phyloP scores from a whole-genome alignment of 2,329 filamentous ascomycete species.

The Talaromyces marneffei region DNA sequence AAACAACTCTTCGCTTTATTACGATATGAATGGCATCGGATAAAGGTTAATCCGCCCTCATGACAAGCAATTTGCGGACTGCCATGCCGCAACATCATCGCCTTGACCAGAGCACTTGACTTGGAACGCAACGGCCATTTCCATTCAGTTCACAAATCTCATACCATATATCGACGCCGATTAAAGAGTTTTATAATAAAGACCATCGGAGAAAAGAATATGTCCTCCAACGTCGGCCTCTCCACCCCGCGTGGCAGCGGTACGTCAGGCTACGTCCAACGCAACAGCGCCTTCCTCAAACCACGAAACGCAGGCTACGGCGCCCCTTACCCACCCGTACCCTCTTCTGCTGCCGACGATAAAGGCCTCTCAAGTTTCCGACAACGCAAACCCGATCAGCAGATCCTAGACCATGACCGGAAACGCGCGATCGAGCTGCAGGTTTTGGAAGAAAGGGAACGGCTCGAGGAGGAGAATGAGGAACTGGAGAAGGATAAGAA shows the following conservation, averaged over 20 bases:
- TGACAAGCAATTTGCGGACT: background rate
- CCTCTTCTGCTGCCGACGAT: conserved; percentile 19
- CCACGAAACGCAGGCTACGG: conserved; percentile 65
- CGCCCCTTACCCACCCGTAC: conserved; percentile 61
- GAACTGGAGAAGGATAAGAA: conserved; percentile 76
- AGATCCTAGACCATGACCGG: conserved; percentile 89
- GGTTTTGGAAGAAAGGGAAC: conserved; percentile 82
- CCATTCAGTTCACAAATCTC: background rate
- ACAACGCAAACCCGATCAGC: conserved; percentile 82
- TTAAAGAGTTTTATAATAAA: background rate
- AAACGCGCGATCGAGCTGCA: conserved; percentile 88
- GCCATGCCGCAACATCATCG: background rate
- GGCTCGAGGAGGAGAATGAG: conserved; percentile 74
- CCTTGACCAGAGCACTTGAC: background rate
- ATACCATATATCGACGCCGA: background rate
- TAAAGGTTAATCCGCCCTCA: background rate
- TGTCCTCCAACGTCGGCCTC: conserved; percentile 97
- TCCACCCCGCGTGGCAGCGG: conserved; percentile 89
- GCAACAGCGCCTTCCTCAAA: conserved; percentile 82
- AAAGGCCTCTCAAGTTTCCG: conserved; percentile 42
- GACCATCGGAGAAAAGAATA: conserved; percentile 38
- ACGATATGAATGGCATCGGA: background rate
- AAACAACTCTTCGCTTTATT: background rate
- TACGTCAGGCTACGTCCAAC: conserved; percentile 95
- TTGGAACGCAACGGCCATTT: background rate